These are phyloP conservation scores for Russula compacta DNA, from an alignment of 768 basidiomycete species.

Conservation along the genomic window DNA sequence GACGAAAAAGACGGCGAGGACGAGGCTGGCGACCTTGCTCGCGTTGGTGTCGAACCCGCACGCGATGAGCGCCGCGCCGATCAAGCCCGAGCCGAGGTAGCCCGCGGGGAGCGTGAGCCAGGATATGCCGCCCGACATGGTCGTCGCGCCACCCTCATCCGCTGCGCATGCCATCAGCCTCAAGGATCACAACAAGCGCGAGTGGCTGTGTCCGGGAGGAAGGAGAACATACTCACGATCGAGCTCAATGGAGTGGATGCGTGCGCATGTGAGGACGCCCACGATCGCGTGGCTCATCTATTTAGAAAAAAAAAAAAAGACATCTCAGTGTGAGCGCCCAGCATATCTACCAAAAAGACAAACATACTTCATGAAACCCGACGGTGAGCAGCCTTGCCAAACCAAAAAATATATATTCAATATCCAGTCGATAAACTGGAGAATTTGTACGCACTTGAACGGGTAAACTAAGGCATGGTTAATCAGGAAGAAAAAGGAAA, in stretches of 20 bases:
- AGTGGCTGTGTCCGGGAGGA: neutral
- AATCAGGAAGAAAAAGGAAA: neutral
- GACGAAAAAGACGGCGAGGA: constrained; percentile 77
- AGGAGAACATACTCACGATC: constrained; percentile 53
- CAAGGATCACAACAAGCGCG: neutral
- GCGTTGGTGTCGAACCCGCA: constrained; percentile 87
- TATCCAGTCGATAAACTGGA: neutral
- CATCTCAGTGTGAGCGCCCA: neutral
- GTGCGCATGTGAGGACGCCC: constrained; percentile 79
- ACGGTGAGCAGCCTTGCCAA: constrained; percentile 67
- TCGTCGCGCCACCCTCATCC: constrained; percentile 81
- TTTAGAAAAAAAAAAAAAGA: neutral
- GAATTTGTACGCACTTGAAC: constrained; percentile 60
- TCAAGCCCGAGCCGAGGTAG: constrained; percentile 77
- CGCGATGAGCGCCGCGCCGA: constrained; percentile 79
- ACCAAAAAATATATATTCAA: neutral
- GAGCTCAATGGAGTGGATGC: constrained; percentile 74
- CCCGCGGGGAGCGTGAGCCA: constrained; percentile 82
- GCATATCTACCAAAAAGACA: neutral
- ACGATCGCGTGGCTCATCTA: constrained; percentile 83
- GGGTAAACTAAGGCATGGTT: constrained; percentile 56
- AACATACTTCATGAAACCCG: constrained; percentile 72
- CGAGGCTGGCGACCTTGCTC: constrained; percentile 73
- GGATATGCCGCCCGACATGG: constrained; percentile 78
- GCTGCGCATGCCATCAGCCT: constrained; percentile 35